A percentile compares a stretch with the other conserved stretches of the same genome.
Evolutionary conservation across 202 grass and related monocot genomes (phyloP).

Genomic region (Zizania palustris): DNA sequence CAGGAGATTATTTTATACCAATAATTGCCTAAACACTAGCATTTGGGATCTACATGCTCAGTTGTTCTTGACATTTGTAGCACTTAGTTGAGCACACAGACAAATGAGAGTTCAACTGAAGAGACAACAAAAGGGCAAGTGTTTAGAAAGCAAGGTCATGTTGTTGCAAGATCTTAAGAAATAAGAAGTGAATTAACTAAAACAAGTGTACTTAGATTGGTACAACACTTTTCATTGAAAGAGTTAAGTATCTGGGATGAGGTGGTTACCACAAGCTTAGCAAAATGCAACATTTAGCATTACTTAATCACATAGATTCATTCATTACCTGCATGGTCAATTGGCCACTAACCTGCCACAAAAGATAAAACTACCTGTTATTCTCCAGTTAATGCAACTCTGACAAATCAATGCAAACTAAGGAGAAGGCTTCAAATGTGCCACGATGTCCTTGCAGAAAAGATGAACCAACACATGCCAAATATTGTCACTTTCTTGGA

Average conservation of each 20-base stretch:
- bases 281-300: neutral
- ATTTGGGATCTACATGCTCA: neutral
- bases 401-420: neutral
- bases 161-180: neutral
- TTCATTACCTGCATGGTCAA: too few relatives aligned
- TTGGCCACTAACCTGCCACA: too few relatives aligned
- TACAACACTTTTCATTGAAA: neutral
- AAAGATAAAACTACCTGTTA: too few relatives aligned
- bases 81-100: constrained; percentile 25
- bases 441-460: constrained; percentile 36
- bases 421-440: constrained; percentile 9
- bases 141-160: neutral
- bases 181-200: neutral
- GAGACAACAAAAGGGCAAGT: neutral
- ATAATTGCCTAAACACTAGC: constrained; percentile 53
- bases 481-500: constrained; percentile 41
- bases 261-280: neutral
- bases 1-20: constrained; percentile 44
- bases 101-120: constrained; percentile 28
- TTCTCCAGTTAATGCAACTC: too few relatives aligned
- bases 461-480: constrained; percentile 39
- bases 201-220: neutral
- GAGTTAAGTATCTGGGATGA: neutral
- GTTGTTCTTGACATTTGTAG: constrained; percentile 24
- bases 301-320: neutral